phyloP scores from a whole-genome alignment of 805 yeast species.

The Zygosaccharomyces kombuchaensis region DNA sequence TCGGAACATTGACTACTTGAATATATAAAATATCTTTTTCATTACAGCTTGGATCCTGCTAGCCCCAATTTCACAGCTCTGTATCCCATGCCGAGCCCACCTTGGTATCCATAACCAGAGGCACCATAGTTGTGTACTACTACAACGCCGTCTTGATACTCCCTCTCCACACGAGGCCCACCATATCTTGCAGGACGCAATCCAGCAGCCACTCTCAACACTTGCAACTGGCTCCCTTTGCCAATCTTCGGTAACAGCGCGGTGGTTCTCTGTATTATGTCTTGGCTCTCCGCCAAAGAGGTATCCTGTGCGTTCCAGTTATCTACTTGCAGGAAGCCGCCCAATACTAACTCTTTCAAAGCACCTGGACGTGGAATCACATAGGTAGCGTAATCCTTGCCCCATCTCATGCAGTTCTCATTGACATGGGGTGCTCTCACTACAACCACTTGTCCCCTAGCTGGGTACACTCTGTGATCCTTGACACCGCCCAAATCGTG shows the following conservation, averaged over 20 bases:
- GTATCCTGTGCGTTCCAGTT: constrained; percentile 58
- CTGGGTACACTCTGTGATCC: constrained; percentile 61
- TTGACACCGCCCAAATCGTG: constrained; percentile 57
- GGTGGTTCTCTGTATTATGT: constrained; percentile 57
- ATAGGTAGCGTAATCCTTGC: constrained; percentile 58
- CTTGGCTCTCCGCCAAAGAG: constrained; percentile 51
- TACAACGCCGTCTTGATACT: constrained; percentile 37
- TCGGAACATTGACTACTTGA: neutral
- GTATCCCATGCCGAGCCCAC: constrained; percentile 58
- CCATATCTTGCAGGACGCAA: constrained; percentile 73
- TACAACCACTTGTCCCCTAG: constrained; percentile 77
- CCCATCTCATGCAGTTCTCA: constrained; percentile 59
- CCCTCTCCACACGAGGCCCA: constrained; percentile 66
- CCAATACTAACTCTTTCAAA: constrained; percentile 62
- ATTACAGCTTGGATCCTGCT: neutral
- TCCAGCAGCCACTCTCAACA: constrained; percentile 66
- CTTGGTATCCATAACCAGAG: constrained; percentile 61
- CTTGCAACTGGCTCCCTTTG: constrained; percentile 40
- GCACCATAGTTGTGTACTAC: constrained; percentile 73
- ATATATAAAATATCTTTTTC: neutral
- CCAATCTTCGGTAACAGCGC: constrained; percentile 47
- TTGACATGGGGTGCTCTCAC: constrained; percentile 64
- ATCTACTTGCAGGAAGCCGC: constrained; percentile 66
- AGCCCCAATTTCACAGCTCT: constrained; percentile 40
- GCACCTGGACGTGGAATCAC: constrained; percentile 69